These are phyloP conservation scores for Boletellus sp. DNA, from an alignment of 768 basidiomycete genomes.

Conservation along the genomic window DNA sequence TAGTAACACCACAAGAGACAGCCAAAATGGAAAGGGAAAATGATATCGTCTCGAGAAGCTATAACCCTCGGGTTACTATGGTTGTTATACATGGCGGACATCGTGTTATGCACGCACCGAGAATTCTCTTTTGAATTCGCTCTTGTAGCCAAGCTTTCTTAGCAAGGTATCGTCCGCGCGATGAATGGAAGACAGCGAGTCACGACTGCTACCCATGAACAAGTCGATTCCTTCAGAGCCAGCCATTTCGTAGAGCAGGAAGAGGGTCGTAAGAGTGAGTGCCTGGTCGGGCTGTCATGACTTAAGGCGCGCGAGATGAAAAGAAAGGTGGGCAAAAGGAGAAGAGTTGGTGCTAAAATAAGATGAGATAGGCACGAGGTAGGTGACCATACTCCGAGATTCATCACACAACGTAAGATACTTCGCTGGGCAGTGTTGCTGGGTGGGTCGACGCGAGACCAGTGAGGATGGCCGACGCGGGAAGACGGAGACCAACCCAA, in stretches of 20 bases:
- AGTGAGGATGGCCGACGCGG: too few relatives aligned
- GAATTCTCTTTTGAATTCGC: slow-evolving; percentile 25
- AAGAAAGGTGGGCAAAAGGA: neutral
- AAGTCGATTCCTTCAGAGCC: neutral
- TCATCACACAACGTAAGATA: too few relatives aligned
- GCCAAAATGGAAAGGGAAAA: slow-evolving; percentile 24
- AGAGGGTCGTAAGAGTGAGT: neutral
- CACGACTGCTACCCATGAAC: slow-evolving; percentile 2
- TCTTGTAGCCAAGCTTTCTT: slow-evolving; percentile 25
- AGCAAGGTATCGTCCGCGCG: slow-evolving; percentile 16
- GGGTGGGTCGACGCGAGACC: too few relatives aligned
- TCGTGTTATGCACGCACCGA: slow-evolving; percentile 13
- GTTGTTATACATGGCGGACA: neutral
- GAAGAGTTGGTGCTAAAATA: too few relatives aligned
- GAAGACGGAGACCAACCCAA: too few relatives aligned
- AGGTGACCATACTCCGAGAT: neutral
- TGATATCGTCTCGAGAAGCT: slow-evolving; percentile 24
- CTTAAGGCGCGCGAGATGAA: neutral
- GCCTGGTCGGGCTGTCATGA: neutral
- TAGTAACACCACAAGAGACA: slow-evolving; percentile 21
- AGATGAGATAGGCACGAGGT: neutral
- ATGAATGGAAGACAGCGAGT: slow-evolving; percentile 9
- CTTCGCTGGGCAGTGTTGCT: too few relatives aligned
- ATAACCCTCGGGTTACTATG: neutral
- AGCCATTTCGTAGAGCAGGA: slow-evolving; percentile 4